Conservation (phyloP, 2,329 filamentous ascomycete species). For the Ceratocystis huliohia region DNA sequence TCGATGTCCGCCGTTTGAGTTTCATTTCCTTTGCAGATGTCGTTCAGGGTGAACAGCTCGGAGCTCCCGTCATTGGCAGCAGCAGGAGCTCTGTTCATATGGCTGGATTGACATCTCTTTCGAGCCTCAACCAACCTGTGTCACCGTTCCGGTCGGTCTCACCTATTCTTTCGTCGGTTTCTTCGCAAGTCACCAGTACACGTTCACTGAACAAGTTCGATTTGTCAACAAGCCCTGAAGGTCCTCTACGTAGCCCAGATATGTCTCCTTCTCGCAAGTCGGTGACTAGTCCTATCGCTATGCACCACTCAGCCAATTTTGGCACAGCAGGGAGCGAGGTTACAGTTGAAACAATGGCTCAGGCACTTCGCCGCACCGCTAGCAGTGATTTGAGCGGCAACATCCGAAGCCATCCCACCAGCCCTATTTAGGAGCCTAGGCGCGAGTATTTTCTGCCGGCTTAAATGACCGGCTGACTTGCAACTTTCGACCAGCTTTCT, state of each 20-base stretch:
- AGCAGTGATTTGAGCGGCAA: conserved; percentile 58
- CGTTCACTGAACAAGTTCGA: conserved; percentile 65
- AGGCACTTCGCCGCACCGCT: conserved; percentile 72
- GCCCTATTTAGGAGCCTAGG: conserved; percentile 38
- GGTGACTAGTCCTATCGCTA: conserved; percentile 47
- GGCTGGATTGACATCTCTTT: conserved; percentile 51
- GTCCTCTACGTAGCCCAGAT: conserved; percentile 42
- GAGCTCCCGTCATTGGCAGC: conserved; percentile 37
- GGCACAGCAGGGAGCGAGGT: conserved; percentile 45
- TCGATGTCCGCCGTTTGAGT: conserved; percentile 70
- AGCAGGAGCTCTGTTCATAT: conserved; percentile 59
- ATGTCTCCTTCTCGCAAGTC: conserved; percentile 49
- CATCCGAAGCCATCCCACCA: conserved; percentile 43
- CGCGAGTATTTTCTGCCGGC: neutral
- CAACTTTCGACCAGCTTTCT: neutral
- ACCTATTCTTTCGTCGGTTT: conserved; percentile 48
- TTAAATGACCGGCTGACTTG: no score
- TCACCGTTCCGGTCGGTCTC: conserved; percentile 51
- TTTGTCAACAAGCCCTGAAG: conserved; percentile 45
- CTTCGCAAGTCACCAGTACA: conserved; percentile 43
- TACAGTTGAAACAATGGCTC: conserved; percentile 86
- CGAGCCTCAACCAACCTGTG: conserved; percentile 51
- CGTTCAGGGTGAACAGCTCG: conserved; percentile 69
- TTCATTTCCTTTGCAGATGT: conserved; percentile 98
- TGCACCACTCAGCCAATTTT: conserved; percentile 39